Percentiles rank a stretch among this genome's conserved stretches.
phyloP scores from a whole-genome alignment of 805 yeast genomes.

The Yarrowia sp. region DNA sequence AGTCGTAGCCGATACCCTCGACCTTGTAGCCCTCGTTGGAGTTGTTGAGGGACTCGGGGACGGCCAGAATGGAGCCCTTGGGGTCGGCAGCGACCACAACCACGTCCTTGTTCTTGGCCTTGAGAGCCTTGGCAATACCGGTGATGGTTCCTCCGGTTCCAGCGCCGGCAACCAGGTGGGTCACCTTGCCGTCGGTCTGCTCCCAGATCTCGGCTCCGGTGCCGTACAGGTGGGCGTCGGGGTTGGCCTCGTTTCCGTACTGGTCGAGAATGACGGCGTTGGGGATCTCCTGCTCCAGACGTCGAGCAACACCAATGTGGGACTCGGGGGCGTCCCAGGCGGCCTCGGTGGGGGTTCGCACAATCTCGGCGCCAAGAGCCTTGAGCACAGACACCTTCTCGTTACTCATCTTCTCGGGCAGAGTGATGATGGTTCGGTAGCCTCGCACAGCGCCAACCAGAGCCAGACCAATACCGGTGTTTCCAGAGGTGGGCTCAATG shows the following conservation, averaged over 20 bases:
- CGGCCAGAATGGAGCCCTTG: constrained; percentile 81
- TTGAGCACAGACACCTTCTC: constrained; percentile 87
- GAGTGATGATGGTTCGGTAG: constrained; percentile 82
- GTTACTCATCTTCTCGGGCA: constrained; percentile 92
- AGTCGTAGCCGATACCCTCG: constrained; percentile 92
- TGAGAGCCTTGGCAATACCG: constrained; percentile 79
- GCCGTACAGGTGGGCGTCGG: constrained; percentile 81
- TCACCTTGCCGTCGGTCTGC: constrained; percentile 73
- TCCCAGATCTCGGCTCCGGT: constrained; percentile 88
- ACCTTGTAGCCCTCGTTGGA: constrained; percentile 69
- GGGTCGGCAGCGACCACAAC: constrained; percentile 84
- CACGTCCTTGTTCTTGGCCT: constrained; percentile 69
- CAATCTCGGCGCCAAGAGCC: constrained; percentile 89
- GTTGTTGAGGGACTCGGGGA: constrained; percentile 73
- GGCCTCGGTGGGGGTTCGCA: constrained; percentile 90
- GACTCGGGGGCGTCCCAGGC: constrained; percentile 94
- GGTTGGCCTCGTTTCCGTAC: constrained; percentile 78
- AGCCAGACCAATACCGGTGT: constrained; percentile 91
- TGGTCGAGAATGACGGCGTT: constrained; percentile 86
- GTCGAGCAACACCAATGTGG: constrained; percentile 85
- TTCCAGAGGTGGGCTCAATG: constrained; percentile 90
- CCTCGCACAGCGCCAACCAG: constrained; percentile 86
- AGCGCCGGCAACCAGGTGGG: constrained; percentile 86
- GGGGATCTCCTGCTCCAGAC: constrained; percentile 81
- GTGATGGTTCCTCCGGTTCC: constrained; percentile 94